Conservation (phyloP, 2,329 filamentous ascomycete species). For the Phaeomoniella chlamydospora region DNA sequence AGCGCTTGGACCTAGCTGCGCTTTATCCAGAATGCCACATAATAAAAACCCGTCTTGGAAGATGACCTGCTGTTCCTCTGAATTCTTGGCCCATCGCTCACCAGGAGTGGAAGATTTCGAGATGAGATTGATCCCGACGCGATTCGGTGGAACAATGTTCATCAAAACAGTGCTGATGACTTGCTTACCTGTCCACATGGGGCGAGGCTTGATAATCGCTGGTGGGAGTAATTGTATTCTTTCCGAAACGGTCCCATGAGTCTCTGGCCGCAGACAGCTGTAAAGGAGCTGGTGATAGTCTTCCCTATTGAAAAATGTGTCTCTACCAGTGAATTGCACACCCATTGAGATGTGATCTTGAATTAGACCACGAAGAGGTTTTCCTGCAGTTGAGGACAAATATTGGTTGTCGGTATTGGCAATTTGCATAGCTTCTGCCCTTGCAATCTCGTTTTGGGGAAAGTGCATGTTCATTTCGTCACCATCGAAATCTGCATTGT, state of each 20-base stretch:
- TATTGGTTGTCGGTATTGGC: slow-evolving; percentile 98
- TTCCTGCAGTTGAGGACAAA: slow-evolving; percentile 81
- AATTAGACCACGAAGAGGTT: slow-evolving; percentile 87
- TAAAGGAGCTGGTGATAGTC: slow-evolving; percentile 94
- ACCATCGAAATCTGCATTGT: slow-evolving; percentile 98
- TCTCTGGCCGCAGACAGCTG: slow-evolving; percentile 75
- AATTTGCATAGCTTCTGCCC: slow-evolving; percentile 82
- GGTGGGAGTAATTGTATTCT: slow-evolving; percentile 70
- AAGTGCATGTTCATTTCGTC: slow-evolving; percentile 99
- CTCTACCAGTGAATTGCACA: slow-evolving; percentile 76
- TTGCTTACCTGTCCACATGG: slow-evolving; percentile 92
- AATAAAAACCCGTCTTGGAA: slow-evolving; percentile 80
- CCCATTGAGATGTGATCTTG: slow-evolving; percentile 97
- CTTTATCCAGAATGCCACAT: slow-evolving; percentile 86
- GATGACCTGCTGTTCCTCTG: slow-evolving; percentile 67
- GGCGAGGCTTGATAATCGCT: slow-evolving; percentile 64
- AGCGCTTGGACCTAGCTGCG: slow-evolving; percentile 75
- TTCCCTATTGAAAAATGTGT: slow-evolving; percentile 76
- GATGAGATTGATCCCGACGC: slow-evolving; percentile 62
- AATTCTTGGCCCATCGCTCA: slow-evolving; percentile 57
- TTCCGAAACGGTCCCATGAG: slow-evolving; percentile 71
- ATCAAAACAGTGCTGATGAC: slow-evolving; percentile 83
- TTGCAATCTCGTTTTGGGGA: slow-evolving; percentile 87
- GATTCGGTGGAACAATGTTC: slow-evolving; percentile 71
- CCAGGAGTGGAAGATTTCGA: slow-evolving; percentile 65